Percentiles rank a stretch among this genome's conserved stretches.
Evolutionary conservation across 1,284 basidiomycete genomes (phyloP).

Genomic region (Bondarzewia mesenterica): DNA sequence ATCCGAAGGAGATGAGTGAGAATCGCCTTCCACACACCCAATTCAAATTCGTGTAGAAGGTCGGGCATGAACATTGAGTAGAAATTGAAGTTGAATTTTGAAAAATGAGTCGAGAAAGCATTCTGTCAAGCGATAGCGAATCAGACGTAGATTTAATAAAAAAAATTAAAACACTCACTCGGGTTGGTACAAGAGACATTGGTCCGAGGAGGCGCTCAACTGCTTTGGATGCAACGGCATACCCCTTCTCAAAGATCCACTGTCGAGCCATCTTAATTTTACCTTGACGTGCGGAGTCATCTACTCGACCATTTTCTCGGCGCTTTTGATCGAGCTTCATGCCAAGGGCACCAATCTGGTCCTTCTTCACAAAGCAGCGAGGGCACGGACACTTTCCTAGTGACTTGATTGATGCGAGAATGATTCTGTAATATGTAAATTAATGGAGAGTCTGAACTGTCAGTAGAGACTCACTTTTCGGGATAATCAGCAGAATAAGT

Average conservation of each 20-base stretch:
- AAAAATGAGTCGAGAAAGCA: neutral
- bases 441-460: neutral
- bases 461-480: slow-evolving; percentile 1
- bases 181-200: neutral
- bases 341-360: slow-evolving; percentile 11
- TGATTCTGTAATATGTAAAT: slow-evolving; percentile 8
- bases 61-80: slow-evolving; percentile 16
- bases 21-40: slow-evolving; percentile 20
- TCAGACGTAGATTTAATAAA: neutral
- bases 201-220: slow-evolving; percentile 11
- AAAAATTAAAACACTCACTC: neutral
- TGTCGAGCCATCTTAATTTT: slow-evolving; percentile 7
- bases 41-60: slow-evolving; percentile 21
- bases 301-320: neutral
- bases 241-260: slow-evolving; percentile 12
- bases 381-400: slow-evolving; percentile 20
- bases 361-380: slow-evolving; percentile 17
- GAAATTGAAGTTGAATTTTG: slow-evolving; percentile 5
- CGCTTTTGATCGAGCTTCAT: slow-evolving; percentile 3
- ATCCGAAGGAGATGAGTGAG: slow-evolving; percentile 19
- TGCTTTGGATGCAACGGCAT: neutral
- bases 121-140: neutral
- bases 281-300: neutral
- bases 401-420: slow-evolving; percentile 11
- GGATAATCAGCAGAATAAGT: slow-evolving; percentile 4